phyloP scores from a whole-genome alignment of 1,284 basidiomycete genomes.

The Leccinum subspadiceum region DNA sequence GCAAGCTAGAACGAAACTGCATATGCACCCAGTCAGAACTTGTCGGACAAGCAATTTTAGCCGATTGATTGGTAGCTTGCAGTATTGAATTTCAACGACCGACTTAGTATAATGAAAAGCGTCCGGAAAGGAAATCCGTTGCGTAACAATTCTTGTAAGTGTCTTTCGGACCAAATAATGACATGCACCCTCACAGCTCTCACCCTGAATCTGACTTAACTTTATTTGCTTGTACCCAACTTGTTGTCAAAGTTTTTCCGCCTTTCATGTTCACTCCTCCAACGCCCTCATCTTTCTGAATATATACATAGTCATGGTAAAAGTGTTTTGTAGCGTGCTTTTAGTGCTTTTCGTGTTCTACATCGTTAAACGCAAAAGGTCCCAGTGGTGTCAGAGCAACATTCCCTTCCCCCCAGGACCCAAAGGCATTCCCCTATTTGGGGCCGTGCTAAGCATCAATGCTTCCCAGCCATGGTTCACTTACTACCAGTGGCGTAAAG shows the following conservation, averaged over 20 bases:
- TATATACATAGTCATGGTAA: constrained; percentile 6
- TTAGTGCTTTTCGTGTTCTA: constrained; percentile 21
- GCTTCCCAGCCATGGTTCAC: constrained; percentile 26
- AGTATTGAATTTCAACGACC: neutral
- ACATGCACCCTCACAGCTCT: neutral
- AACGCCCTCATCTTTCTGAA: neutral
- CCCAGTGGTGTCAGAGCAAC: neutral
- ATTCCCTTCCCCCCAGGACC: constrained; percentile 28
- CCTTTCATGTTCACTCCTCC: neutral
- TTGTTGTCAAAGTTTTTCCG: neutral
- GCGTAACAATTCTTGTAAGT: neutral
- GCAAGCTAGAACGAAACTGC: neutral
- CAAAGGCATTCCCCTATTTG: constrained; percentile 25
- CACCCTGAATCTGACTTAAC: neutral
- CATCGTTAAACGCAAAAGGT: constrained; percentile 1
- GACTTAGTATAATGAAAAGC: neutral
- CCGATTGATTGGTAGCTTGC: neutral
- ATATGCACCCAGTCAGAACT: neutral
- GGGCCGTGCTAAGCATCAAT: constrained; percentile 22
- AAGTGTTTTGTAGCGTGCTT: constrained; percentile 1
- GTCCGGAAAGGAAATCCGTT: no score
- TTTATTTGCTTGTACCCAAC: neutral
- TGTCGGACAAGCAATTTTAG: neutral
- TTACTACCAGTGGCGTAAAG: constrained; percentile 26
- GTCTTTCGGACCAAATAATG: neutral